Base-by-base conservation (phyloP, 1,284 basidiomycete species). In the Cryptococcus neoformans region DNA sequence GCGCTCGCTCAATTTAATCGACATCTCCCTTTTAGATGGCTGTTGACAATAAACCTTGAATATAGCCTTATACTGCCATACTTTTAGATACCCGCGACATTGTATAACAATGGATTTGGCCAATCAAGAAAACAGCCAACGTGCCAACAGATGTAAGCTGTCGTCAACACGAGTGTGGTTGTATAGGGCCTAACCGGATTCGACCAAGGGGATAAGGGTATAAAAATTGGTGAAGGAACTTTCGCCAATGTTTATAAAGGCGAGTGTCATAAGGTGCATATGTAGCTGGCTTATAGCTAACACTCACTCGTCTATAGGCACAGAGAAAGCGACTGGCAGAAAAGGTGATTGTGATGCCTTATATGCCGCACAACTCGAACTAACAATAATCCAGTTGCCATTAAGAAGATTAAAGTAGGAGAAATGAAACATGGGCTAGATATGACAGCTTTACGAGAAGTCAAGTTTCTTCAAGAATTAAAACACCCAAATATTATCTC, bases 381-480 rank as follows among this genome's bases (percentile, higher is more conserved):
- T 28, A 28, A 28, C 28, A 28, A 28, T 28, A 89, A 87, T 0
- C 83, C 83, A 89, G 77, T 98, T 5, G 96, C 96, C 53, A 97
- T 99, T 73, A 99, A 99, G 81, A 99, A 99, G 78, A 94, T 96
- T 72, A 96, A 96, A 74, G 89, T 93, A 14, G 92, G 94, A 21
- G 88, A 92, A 71, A 92, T 96, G 82, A 96, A 95, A 74, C 95
- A 99, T 78, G 96, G 96, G 8, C 83, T 99, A 53, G 96, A 99
- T 79, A 96, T 99, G 89, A 96, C 93, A 60, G 96, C 96, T 49
- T 87, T 99, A 60, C 87, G 96, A 42, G 96, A 99, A 79, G 95
- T 99, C 71, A 97, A 97, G 77, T 98, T 94, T 74, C 80, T 99
- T 58, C 86, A 91, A 55, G 96, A 99, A 76, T 79, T 99, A 49